Percentiles rank a stretch among this genome's conserved stretches.
Evolutionary conservation across 164 flowering plant species (phyloP).

Genomic region (Aristolochia contorta): DNA sequence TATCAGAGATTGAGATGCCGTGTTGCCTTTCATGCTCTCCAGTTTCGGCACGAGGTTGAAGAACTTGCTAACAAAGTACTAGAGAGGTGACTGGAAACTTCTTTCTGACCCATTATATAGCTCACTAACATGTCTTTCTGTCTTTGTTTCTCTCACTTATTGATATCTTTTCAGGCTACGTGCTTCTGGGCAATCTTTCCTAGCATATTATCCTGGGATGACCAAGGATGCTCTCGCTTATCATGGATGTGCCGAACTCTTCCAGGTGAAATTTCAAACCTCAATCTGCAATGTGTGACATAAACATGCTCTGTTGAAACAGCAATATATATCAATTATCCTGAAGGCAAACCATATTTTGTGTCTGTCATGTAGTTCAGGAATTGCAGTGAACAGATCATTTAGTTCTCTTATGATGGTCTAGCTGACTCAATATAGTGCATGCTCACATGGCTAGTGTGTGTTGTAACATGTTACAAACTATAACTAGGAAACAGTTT

Average conservation of each 20-base stretch:
- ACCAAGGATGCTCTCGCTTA: constrained; percentile 88
- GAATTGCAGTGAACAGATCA: no score
- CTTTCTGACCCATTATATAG: not conserved
- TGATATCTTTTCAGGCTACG: constrained; percentile 35
- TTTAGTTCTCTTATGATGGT: no score
- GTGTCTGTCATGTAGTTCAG: no score
- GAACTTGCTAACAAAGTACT: constrained; percentile 68
- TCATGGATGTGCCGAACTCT: constrained; percentile 93
- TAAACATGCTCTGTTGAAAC: no score
- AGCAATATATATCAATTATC: no score
- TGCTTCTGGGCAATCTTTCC: constrained; percentile 62
- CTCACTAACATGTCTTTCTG: not conserved
- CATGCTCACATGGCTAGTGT: no score
- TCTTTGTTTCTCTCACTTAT: not conserved
- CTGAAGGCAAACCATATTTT: no score
- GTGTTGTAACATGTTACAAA: no score
- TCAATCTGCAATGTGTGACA: no score
- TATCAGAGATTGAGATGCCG: constrained; percentile 90
- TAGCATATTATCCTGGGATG: constrained; percentile 88
- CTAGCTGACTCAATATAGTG: no score
- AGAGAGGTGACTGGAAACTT: constrained; percentile 33
- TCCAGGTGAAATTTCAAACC: constrained; percentile 48
- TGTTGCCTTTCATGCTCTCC: constrained; percentile 88
- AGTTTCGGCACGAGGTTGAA: constrained; percentile 76
- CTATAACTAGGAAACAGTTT: no score